Conservation (phyloP, 495 filamentous ascomycete genomes). For the Penicillium robsamsonii region DNA sequence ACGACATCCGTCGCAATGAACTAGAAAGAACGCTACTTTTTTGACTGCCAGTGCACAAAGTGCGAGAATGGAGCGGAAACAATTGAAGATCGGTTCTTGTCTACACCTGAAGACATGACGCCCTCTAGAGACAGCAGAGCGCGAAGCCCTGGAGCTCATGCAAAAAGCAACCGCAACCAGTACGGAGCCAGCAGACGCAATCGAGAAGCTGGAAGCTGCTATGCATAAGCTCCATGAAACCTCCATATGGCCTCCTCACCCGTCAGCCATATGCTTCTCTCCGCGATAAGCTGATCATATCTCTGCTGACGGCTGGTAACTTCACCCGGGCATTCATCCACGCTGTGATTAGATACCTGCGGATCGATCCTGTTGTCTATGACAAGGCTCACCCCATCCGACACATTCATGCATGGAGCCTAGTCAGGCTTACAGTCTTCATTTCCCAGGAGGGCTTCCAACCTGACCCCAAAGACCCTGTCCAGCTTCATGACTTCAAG, state of each 20-base stretch:
- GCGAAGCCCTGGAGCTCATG: slow-evolving; percentile 29
- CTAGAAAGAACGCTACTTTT: slow-evolving; percentile 61
- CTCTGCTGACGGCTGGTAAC: slow-evolving; percentile 27
- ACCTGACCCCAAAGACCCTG: slow-evolving; percentile 15
- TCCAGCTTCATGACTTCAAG: slow-evolving; percentile 20
- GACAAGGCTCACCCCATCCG: slow-evolving; percentile 41
- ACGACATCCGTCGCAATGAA: slow-evolving; percentile 45
- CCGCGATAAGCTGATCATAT: slow-evolving; percentile 39
- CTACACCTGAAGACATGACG: slow-evolving; percentile 14
- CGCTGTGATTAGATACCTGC: slow-evolving; percentile 37
- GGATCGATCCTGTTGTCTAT: slow-evolving; percentile 40
- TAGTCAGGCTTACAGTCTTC: slow-evolving; percentile 39
- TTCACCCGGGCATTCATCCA: slow-evolving; percentile 39
- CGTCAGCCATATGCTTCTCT: slow-evolving; percentile 43
- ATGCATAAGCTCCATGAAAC: slow-evolving; percentile 26
- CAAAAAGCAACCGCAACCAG: slow-evolving; percentile 17
- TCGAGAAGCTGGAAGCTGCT: slow-evolving; percentile 23
- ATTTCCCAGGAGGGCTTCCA: slow-evolving; percentile 32
- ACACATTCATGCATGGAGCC: slow-evolving; percentile 42
- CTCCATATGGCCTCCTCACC: slow-evolving; percentile 31
- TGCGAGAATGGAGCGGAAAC: slow-evolving; percentile 40
- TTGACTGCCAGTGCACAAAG: slow-evolving; percentile 60
- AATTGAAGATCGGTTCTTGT: slow-evolving; percentile 21
- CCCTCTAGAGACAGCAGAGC: slow-evolving; percentile 21
- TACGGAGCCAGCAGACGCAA: slow-evolving; percentile 16